Evolutionary conservation across 495 filamentous ascomycete genomes (phyloP).

Genomic region (Amphirosellinia nigrospora): DNA sequence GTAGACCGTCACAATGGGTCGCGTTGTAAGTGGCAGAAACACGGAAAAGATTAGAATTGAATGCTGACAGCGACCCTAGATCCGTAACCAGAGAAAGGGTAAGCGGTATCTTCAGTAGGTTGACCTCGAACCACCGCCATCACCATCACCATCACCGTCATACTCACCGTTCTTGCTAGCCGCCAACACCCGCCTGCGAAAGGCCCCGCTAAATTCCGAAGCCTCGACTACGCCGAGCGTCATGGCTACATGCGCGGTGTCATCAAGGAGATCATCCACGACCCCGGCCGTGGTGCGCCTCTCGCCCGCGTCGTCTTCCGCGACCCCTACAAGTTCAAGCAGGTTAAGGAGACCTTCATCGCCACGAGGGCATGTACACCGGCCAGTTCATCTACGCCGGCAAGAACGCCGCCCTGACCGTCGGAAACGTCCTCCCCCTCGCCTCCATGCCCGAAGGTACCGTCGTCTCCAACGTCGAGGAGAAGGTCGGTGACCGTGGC

Average conservation of each 20-base stretch:
- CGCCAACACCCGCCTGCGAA: conserved; percentile 85
- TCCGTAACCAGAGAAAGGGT: conserved; percentile 98
- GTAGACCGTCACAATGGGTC: conserved; percentile 52
- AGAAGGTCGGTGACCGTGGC: conserved; percentile 97
- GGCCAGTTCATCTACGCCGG: conserved; percentile 99
- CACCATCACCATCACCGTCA: conserved; percentile 31
- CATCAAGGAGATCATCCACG: conserved; percentile 99
- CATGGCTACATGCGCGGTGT: conserved; percentile 97
- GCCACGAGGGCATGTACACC: conserved; percentile 99
- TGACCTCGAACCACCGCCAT: conserved; percentile 24
- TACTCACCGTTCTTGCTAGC: conserved; percentile 32
- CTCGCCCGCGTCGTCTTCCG: conserved; percentile 96
- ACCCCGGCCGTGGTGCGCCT: conserved; percentile 96
- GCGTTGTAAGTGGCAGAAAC: conserved; percentile 53
- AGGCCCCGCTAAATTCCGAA: conserved; percentile 88
- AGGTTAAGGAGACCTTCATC: conserved; percentile 95
- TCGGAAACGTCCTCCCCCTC: conserved; percentile 96
- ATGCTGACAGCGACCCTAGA: conserved; percentile 52
- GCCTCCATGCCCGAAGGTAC: conserved; percentile 96
- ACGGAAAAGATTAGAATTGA: neutral
- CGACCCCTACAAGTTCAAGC: conserved; percentile 88
- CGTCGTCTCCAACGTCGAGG: conserved; percentile 97
- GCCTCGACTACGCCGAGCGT: conserved; percentile 91
- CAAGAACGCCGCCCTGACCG: conserved; percentile 93
- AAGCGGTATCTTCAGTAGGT: conserved; percentile 97